These are phyloP conservation scores for Leishmania major DNA, from an alignment of 208 protist genomes.

Conservation along the genomic window DNA sequence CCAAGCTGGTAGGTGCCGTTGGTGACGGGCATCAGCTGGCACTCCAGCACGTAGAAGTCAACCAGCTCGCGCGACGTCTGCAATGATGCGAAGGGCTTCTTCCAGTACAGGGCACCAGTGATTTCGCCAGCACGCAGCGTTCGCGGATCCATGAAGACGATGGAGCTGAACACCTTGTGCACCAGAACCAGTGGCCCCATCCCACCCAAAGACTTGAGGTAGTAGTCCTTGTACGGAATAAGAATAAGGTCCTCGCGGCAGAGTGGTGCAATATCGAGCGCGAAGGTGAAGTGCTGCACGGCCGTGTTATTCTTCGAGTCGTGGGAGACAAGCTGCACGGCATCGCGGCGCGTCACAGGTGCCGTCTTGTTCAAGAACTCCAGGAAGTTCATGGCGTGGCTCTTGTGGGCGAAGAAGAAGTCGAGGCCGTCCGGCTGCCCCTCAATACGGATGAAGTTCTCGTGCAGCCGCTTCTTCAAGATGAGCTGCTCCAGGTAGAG, in stretches of 20 bases:
- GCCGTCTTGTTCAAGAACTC: slow-evolving; percentile 95
- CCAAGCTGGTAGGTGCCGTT: slow-evolving; percentile 91
- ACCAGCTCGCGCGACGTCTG: slow-evolving; percentile 84
- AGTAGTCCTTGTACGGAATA: slow-evolving; percentile 91
- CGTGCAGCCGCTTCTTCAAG: slow-evolving; percentile 96
- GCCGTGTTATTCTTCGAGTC: slow-evolving; percentile 98
- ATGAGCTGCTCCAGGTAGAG: slow-evolving; percentile 99
- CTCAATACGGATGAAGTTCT: slow-evolving; percentile 96
- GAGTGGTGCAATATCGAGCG: slow-evolving; percentile 97
- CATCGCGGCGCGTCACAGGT: slow-evolving; percentile 91
- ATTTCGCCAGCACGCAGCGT: slow-evolving; percentile 95
- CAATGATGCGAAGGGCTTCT: slow-evolving; percentile 91
- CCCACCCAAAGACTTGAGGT: slow-evolving; percentile 77
- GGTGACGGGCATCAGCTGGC: slow-evolving; percentile 73
- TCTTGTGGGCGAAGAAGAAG: slow-evolving; percentile 98
- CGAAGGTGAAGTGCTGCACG: slow-evolving; percentile 98
- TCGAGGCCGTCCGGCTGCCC: slow-evolving; percentile 97
- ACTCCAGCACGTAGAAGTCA: slow-evolving; percentile 97
- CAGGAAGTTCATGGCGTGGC: slow-evolving; percentile 96
- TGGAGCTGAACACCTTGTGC: slow-evolving; percentile 93
- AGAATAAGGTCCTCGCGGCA: slow-evolving; percentile 96
- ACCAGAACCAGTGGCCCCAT: slow-evolving; percentile 95
- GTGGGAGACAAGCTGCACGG: slow-evolving; percentile 97
- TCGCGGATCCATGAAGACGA: slow-evolving; percentile 97
- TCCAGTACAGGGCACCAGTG: slow-evolving; percentile 92